Percentiles rank a stretch among this genome's conserved stretches.
Conservation (phyloP, 192 early-diverging fungal species). For the Entomortierella parvispora region DNA sequence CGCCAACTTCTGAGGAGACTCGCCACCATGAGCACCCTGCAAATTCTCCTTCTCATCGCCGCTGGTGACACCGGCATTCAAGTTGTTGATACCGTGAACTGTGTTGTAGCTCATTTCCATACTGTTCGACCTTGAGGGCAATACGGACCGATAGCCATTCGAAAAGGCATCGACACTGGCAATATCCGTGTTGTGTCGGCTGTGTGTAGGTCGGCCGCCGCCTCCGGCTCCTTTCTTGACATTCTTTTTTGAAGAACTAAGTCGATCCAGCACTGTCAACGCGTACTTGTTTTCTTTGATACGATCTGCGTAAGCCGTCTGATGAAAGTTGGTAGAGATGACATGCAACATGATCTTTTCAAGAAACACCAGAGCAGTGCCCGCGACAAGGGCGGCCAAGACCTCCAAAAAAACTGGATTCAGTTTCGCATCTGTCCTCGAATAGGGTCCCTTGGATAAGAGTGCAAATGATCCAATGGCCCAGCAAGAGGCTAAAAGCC, state of each 20-base stretch:
- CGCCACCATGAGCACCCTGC: constrained; percentile 2
- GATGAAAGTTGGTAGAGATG: constrained; percentile 70
- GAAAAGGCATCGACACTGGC: constrained; percentile 2
- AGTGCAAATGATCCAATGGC: constrained; percentile 43
- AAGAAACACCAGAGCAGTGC: constrained; percentile 24
- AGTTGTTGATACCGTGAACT: neutral
- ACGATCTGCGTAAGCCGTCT: constrained; percentile 72
- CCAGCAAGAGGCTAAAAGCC: constrained; percentile 36
- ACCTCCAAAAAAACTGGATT: constrained; percentile 36
- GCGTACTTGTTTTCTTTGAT: constrained; percentile 65
- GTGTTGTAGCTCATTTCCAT: constrained; percentile 15
- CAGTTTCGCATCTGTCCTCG: constrained; percentile 10
- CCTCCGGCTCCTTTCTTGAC: constrained; percentile 12
- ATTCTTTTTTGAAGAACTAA: constrained; percentile 58
- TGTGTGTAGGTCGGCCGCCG: constrained; percentile 18
- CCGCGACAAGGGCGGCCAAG: constrained; percentile 28
- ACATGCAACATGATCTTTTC: constrained; percentile 72
- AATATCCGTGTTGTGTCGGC: constrained; percentile 32
- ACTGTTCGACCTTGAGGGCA: constrained; percentile 37
- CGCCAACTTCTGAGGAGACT: constrained; percentile 1
- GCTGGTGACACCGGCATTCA: neutral
- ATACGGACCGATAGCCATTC: constrained; percentile 20
- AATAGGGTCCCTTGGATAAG: constrained; percentile 26
- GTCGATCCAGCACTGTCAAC: constrained; percentile 64
- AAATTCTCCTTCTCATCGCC: constrained; percentile 15